Evolutionary conservation across 306 rosid genomes (phyloP), one percentile per base, ranked within the genome.

Genomic region (Casuarina equisetifolia): DNA sequence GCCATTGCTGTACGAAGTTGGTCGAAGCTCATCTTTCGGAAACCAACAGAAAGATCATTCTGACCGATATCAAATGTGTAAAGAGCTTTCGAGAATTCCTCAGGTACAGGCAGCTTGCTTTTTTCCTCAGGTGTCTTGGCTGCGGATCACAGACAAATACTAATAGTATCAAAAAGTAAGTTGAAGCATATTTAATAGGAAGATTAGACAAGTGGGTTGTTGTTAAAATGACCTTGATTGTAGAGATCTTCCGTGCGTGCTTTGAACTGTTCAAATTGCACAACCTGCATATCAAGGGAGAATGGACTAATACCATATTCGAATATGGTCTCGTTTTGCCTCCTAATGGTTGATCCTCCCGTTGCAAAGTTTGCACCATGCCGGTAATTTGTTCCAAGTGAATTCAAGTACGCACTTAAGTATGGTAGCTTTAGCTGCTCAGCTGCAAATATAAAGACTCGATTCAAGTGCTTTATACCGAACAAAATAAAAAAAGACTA

Each of bases 281-380:
- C 83, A 73, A 88, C 81, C 83, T 94, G 98, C 35, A 91, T 91
- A 51, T 94, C 97, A 43, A 94, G 96, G 1, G 89, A 84, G 64
- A 94, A 94, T 4, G 98, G 98, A 66, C 98, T 94, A 9, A 92
- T 90, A 35, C 97, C 96, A 79, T 94, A 75, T 55, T 94, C 83
- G 45, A 79, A 94, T 44, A 92, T 92, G 82, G 98, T 92, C 59
- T 94, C 98, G 50, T 94, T 94, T 57, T 82, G 96, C 85, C 71
- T 89, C 79, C 97, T 86, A 50, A 94, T 84, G 36, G 98, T 94
- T 61, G 98, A 92, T 73, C 98, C 98, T 39, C 98, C 98, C 0
- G 98, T 94, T 11, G 97, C 98, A 25, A 94, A 94, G 75, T 94
- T 94, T 0, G 98, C 98, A 8, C 98, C 98, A 35, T 90, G 93